phyloP scores from a whole-genome alignment of 2,329 filamentous ascomycete species.

The Erysiphe neolycopersici region DNA sequence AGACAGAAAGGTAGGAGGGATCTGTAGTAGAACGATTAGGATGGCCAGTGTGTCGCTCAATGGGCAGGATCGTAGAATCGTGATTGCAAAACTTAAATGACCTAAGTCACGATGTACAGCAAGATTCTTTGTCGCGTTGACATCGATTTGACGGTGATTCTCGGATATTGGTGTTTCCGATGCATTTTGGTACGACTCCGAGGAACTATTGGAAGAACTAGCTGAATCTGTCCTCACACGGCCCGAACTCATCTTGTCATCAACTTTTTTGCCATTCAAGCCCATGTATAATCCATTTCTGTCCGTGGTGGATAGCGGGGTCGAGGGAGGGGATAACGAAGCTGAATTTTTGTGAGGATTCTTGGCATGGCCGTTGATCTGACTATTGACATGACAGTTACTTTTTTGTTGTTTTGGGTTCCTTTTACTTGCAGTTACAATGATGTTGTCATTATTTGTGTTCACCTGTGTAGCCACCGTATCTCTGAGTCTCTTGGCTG shows the following conservation, averaged over 20 bases:
- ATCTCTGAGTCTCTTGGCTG: constrained; percentile 14
- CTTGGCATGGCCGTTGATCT: constrained; percentile 24
- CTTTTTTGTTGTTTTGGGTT: constrained; percentile 16
- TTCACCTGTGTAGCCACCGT: constrained; percentile 34
- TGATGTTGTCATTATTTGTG: constrained; percentile 63
- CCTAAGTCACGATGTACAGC: constrained; percentile 44
- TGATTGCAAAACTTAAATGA: constrained; percentile 51
- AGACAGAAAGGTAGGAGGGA: constrained; percentile 68
- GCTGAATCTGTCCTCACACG: constrained; percentile 21
- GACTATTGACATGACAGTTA: constrained; percentile 21
- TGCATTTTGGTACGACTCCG: constrained; percentile 20
- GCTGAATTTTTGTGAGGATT: constrained; percentile 16
- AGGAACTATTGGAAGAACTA: constrained; percentile 26
- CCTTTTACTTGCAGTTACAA: constrained; percentile 52
- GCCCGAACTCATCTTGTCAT: constrained; percentile 15
- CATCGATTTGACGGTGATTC: constrained; percentile 38
- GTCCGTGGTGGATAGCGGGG: constrained; percentile 15
- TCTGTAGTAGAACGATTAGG: constrained; percentile 79
- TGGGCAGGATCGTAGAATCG: constrained; percentile 70
- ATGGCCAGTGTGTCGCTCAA: constrained; percentile 91
- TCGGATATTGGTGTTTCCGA: constrained; percentile 18
- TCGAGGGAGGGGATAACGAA: constrained; percentile 16
- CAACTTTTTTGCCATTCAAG: constrained; percentile 7
- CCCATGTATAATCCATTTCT: constrained; percentile 9
- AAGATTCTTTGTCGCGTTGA: constrained; percentile 39